Evolutionary conservation across 1,284 basidiomycete genomes (phyloP), one percentile per base, ranked within the genome.

Genomic region (Rhodotorula sp.): DNA sequence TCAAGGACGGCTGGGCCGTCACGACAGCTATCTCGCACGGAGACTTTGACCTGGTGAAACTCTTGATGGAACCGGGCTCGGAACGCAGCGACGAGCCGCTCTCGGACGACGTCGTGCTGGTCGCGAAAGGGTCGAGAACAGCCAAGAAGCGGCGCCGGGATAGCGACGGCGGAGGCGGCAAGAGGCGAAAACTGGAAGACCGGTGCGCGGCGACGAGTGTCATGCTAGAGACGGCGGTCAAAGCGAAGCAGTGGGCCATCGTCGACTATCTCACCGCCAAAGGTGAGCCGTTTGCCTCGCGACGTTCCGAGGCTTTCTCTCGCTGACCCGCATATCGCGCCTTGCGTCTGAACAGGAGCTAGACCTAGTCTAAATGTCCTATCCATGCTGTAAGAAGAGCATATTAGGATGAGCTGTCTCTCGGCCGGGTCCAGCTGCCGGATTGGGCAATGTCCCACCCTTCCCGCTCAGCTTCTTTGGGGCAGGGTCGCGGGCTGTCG

Each of bases 21-120:
- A 81, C 84, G 54, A 85, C 91, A 7, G 93, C 93, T 4, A 89
- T 94, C 62, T 84, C 85, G 64, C 84, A 85, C 72, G 86, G 85
- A 72, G 86, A 92, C 74, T 30, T 10, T 18, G 73, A 77, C 0
- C 82, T 93, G 64, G 87, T 95, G 45, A 87, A 85, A 77, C 80
- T 89, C 80, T 84, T 95, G 29, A 83, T 95, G 62, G 91, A 95
- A 78, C 83, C 85, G 51, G 65, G 45, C 48, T n/a, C 63, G 6
- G 37, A 45, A 12, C 48, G 45, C 8, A 64, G 45, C 5, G 68
- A 57, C 15, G 48, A 24, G n/a, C 49, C 6, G 22, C 42, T 51
- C 12, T 26, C 24, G 18, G 64, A 60, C 24, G 61, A 45, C 44
- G 37, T 30, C 20, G 59, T 54, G 22, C 12, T 62, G 26, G 6